phyloP scores from a whole-genome alignment of 169 alveolate species.

The Plasmodium coatneyi region DNA sequence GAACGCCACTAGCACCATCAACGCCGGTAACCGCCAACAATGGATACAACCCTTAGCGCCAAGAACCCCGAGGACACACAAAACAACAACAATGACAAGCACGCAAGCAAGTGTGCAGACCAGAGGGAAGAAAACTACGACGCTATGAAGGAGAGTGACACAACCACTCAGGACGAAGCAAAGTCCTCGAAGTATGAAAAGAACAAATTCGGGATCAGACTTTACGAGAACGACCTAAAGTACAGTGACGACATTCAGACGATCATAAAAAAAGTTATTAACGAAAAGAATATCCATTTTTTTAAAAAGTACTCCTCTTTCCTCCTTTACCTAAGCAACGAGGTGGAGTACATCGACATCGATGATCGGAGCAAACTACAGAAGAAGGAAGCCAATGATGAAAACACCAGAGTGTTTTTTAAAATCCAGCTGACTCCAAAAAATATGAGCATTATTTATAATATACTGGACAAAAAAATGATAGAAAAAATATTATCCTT shows the following conservation, averaged over 20 bases:
- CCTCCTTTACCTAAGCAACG: conserved; percentile 38
- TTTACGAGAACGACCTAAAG: conserved; percentile 52
- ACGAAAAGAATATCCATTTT: conserved; percentile 49
- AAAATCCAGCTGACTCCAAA: conserved; percentile 37
- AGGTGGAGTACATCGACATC: background rate
- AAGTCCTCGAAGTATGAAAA: background rate
- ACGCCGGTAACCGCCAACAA: conserved; percentile 3
- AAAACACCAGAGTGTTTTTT: conserved; percentile 50
- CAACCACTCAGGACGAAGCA: background rate
- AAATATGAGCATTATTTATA: conserved; percentile 60
- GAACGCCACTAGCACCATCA: background rate
- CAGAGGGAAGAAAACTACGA: background rate
- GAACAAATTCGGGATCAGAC: conserved; percentile 28
- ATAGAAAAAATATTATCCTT: conserved; percentile 56
- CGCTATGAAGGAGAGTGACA: background rate
- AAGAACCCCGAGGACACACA: background rate
- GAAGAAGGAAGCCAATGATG: conserved; percentile 22
- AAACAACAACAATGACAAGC: background rate
- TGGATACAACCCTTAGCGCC: background rate
- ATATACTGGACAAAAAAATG: conserved; percentile 15
- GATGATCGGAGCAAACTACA: background rate
- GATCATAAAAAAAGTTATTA: conserved; percentile 40
- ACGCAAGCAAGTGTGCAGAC: background rate
- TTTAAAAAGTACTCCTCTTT: conserved; percentile 57
- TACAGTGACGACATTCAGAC: conserved; percentile 55